Evolutionary conservation across 257 asterid genomes (phyloP), one percentile per base, ranked within the genome.

Genomic region (Solanum chilense): DNA sequence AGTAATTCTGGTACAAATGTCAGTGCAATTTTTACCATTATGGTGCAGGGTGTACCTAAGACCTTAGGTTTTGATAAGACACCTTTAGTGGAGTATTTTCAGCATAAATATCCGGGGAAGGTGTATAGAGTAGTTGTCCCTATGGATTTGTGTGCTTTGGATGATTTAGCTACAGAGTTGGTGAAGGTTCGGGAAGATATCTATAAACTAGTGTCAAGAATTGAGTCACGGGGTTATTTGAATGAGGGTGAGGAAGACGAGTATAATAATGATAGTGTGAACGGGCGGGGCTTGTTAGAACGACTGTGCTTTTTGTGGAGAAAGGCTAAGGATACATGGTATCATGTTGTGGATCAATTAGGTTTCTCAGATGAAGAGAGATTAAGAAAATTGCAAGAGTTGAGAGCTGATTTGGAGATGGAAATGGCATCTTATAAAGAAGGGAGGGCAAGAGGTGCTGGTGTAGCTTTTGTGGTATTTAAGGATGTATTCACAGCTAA

Each of bases 371-470:
- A 94, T 45, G 99, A 96, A 91, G 98, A 96, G 88, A 97, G 89
- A 88, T 87, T 97, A 90, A 95, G 98, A 91, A 95, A 94, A 91
- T 90, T 97, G 93, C 99, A 97, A 89, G 99, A 95, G 91, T 86
- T 74, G 87, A 93, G 99, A 89, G 99, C 99, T 58, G 98, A 97
- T 91, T 88, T 95, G 88, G 99, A 97, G 91, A 97, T 97, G 99
- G 98, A 97, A 92, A 96, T 96, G 99, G 96, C 96, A 27, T 95
- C 98, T 86, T 97, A 97, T 87, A 97, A 95, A 91, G 99, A 97
- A n/a, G 99, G 99, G 49, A 92, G 95, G 44, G 99, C 99, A 14
- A 93, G 91, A 88, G 99, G 99, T 86, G 99, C 99, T 39, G 99
- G 99, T 31, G 99, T 94, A 85, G 98, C 98, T 6, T 97, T 97